Base-by-base conservation (phyloP, 2,329 filamentous ascomycete species). In the Hyphodiscus sp. region DNA sequence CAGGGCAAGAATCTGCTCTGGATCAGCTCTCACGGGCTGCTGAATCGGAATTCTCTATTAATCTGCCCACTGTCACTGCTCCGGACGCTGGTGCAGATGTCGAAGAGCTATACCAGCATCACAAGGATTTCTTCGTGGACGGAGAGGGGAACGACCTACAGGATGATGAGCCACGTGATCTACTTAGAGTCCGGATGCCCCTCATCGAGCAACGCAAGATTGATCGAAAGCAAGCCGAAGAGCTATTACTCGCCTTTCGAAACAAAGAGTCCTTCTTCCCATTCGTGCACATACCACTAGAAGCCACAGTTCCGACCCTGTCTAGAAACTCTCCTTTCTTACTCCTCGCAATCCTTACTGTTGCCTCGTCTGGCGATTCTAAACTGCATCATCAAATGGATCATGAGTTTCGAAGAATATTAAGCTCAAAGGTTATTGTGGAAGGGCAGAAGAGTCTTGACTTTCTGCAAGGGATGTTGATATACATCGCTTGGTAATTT, bases 401-500 rank as follows among this genome's bases (percentile, higher is more conserved):
- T 26, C 55, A 65, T 50, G 63, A 67, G 47, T 67, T 66, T 33
- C 56, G 59, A 29, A 58, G 63, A 11, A 55, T 67, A 2, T 29
- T 67, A 2, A 65, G 63, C 49, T 47, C 53, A 8, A 65, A 66
- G 46, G 50, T 67, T 1, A 78, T 85, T 1, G 73, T 80, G 0
- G 74, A 77, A 2, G 79, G 80, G 0, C 77, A 82, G 68, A 74
- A 79, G 50, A 80, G 74, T 19, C 57, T 83, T 16, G 80, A 84
- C 56, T 65, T 82, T 30, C 64, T 84, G 1, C 77, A 81, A 58
- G 80, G 80, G 2, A 65, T 84, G n/a, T 68, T 83, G 43, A 72
- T 83, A 8, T 84, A 83, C 54, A 75, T 77, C 52, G 71, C 76
- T 11, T 85, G 81, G 81, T 83, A 64, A 26, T 60, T 71, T 52